A percentile compares a stretch with the other conserved stretches of the same genome.
phyloP scores from a whole-genome alignment of 805 yeast genomes.

The Saturnispora kantuleensis region DNA sequence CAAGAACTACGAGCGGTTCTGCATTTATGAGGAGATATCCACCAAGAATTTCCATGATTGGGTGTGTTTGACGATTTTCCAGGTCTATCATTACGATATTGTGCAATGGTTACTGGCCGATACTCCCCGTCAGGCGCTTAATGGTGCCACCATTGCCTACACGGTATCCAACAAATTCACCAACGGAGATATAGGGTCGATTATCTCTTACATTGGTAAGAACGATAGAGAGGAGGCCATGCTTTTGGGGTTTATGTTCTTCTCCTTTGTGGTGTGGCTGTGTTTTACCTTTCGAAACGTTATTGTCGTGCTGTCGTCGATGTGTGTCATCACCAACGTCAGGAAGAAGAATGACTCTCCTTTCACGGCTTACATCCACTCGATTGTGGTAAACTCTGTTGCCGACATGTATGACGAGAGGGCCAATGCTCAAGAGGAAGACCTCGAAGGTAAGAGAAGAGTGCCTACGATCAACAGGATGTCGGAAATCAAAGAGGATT shows the following conservation, averaged over 20 bases:
- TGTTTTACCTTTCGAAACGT: conserved; percentile 36
- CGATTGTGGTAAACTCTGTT: conserved; percentile 23
- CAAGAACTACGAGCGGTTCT: conserved; percentile 52
- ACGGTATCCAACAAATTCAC: conserved; percentile 36
- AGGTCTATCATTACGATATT: conserved; percentile 53
- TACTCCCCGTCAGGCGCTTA: conserved; percentile 79
- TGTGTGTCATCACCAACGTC: conserved; percentile 14
- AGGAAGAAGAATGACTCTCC: conserved; percentile 7
- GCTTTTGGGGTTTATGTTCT: conserved; percentile 64
- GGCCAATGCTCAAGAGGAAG: conserved; percentile 13
- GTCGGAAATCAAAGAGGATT: neutral
- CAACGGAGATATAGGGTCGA: conserved; percentile 29
- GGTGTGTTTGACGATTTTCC: conserved; percentile 55
- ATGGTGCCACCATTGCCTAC: conserved; percentile 59
- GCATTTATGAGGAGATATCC: conserved; percentile 62
- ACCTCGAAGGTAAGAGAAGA: conserved; percentile 15
- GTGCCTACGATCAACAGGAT: conserved; percentile 11
- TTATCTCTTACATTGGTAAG: conserved; percentile 29
- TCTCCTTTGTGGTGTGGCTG: conserved; percentile 67
- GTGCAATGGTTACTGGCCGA: conserved; percentile 61
- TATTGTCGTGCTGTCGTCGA: conserved; percentile 15
- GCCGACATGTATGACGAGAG: conserved; percentile 18
- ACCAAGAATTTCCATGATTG: conserved; percentile 58
- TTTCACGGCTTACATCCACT: conserved; percentile 18
- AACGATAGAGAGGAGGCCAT: conserved; percentile 57